Evolutionary conservation across 306 rosid species (phyloP), one percentile per base, ranked within the genome.

Genomic region (Castanea mollissima): DNA sequence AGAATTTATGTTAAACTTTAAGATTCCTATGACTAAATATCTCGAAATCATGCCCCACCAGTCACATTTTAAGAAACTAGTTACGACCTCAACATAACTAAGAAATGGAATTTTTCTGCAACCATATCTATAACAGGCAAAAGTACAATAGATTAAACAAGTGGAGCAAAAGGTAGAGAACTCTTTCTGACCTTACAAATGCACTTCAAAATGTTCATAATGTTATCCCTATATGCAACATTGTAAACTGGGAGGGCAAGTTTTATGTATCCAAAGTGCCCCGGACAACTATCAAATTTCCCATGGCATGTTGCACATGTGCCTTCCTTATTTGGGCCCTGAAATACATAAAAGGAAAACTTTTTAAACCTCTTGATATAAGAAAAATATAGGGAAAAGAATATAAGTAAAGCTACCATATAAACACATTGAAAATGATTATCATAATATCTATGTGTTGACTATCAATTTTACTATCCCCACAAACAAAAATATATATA

Each of bases 241-340:
- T 95, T 90, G 80, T 71, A 90, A 74, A 95, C 97, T 32, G 99
- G 99, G 55, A 85, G 90, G 55, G 88, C 89, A 34, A 92, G 97
- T 71, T 70, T 75, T 69, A 92, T 54, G 83, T 85, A 92, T 79
- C 97, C 97, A 12, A 78, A 95, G 87, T 95, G 99, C 73, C 99
- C 99, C 1, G 93, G 97, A 80, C 99, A 95, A 10, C 83, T 86
- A 20, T 52, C 12, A 69, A 74, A 89, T 34, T 41, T 71, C 74
- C 87, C 99, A 76, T 87, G 84, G 88, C 99, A 95, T 60, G 99
- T 95, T 41, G 88, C 74, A 84, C 99, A 95, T 41, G 7, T 32
- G 69, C 84, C 60, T 5, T 29, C 76, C 88, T 81, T 92, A 74
- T 89, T 90, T 78, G 95, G 90, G 51, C 97, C 97, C 98, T 94